Base-by-base conservation (phyloP, 2,329 filamentous ascomycete genomes). In the Huntiella omanensis region DNA sequence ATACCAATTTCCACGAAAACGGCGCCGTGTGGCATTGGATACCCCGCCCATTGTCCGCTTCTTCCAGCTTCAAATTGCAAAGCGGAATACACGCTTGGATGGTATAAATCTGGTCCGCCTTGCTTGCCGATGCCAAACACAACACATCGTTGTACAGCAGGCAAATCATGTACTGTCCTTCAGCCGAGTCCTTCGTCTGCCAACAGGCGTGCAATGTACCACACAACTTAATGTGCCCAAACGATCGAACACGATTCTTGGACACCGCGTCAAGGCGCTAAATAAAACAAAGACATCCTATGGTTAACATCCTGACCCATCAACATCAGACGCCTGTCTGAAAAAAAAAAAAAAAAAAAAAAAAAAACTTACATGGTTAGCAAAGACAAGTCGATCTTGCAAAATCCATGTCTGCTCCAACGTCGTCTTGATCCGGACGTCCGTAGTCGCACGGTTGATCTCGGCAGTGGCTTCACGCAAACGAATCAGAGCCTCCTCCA, bases 1-100 rank as follows among this genome's bases (percentile, higher is more conserved):
- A 95, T 2, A 84, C 69, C 8, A 95, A 56, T 58, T 96, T 98
- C 88, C 87, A 96, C 1, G 86, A 91, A 59, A 83, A 83, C 0
- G 83, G 77, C 1, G 83, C 83, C 3, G 82, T 83, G 52, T 91
- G 80, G 55, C 86, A 95, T 66, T 88, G 85, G 5, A 96, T 59
- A 75, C 83, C 83, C 68, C 75, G 71, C 15, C 80, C 79, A 57
- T 88, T 87, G 56, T 87, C 80, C 3, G 74, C 65, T 47, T 82
- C 74, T 57, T 87, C 81, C 28, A 91, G 61, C 48, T 67, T 78
- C 43, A 77, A 65, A 49, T 74, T 75, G 39, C 66, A 68, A 28
- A 92, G 62, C 43, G 77, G 67, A 51, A 95, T 75, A 51, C 80
- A 83, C 35, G 82, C 82, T 50, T 84, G 70, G 13, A 88, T 75